Evolutionary conservation across 164 flowering plant genomes (phyloP), one percentile per base, ranked within the genome.

Genomic region (Buxus sempervirens): DNA sequence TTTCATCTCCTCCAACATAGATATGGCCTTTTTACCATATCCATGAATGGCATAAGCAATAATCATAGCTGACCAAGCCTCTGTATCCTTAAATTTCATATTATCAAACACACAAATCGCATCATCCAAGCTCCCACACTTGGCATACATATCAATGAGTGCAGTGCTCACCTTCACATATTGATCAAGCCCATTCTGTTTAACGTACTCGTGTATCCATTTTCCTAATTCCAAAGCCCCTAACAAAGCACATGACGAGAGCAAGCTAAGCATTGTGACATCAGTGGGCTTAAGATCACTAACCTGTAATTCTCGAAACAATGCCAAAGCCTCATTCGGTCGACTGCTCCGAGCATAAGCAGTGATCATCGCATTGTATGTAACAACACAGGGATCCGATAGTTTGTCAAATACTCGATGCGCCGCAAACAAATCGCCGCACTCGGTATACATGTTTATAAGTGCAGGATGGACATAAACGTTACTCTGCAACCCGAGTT

Each of bases 91-190:
- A 15, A 48, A 73, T 41, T 0, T 13, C 91, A 85, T 85, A 55
- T 61, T 72, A 68, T 74, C 77, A 69, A 87, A 89, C 18, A 87
- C 82, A 58, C 23, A 58, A 42, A 77, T 71, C 0, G 90, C 90
- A 76, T 84, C 90, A 55, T 80, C 85, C 78, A 90, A 79, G 74
- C 92, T 83, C 67, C 90, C 93, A 70, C 93, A 90, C 64, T 88
- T 88, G 0, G 90, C 88, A 78, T 79, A 90, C 93, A 90, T 86
- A 69, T 84, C 93, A 15, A 90, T 81, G 38, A 90, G 82, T 23
- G 93, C 90, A 51, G 90, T 90, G 70, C 78, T 86, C 61, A 88
- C 91, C 69, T 85, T 88, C 67, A 88, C 77, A 75, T 75, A 77
- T 54, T 68, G 64, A 72, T 80, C 81, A n/a, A 85, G 73, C 48